phyloP scores from a whole-genome alignment of 164 flowering plant genomes.

The Tetracentron sinense region DNA sequence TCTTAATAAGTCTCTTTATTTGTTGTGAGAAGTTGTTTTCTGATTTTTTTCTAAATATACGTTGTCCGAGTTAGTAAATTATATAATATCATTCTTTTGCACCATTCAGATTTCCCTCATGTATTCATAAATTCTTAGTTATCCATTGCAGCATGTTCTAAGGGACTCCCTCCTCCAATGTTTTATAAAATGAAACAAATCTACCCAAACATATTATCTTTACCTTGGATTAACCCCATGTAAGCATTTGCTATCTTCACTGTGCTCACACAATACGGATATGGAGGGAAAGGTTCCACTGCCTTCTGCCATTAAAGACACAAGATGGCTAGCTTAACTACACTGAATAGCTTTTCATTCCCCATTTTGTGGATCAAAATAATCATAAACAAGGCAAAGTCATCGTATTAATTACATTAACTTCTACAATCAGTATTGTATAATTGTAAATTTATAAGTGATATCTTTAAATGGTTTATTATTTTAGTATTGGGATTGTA shows the following conservation, averaged over 20 bases:
- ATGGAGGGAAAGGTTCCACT: slow-evolving; percentile 4
- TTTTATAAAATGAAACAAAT: slow-evolving; percentile 68
- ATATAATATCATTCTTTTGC: too few species aligned
- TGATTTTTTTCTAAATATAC: background rate
- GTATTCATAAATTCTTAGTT: slow-evolving; percentile 5
- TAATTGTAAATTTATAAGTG: too few species aligned
- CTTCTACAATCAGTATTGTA: too few species aligned
- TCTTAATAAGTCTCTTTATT: too few species aligned
- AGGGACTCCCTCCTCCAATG: slow-evolving; percentile 72
- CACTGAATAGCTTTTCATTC: too few species aligned
- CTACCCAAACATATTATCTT: slow-evolving; percentile 62
- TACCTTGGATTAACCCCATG: slow-evolving; percentile 70
- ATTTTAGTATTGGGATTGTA: too few species aligned
- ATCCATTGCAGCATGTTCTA: slow-evolving; percentile 75
- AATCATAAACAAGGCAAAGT: too few species aligned
- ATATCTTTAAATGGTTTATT: too few species aligned
- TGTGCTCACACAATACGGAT: background rate
- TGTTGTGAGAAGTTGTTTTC: background rate
- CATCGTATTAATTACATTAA: too few species aligned
- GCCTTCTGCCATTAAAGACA: slow-evolving; percentile 5
- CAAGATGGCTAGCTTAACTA: slow-evolving; percentile 10
- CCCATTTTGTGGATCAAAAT: too few species aligned
- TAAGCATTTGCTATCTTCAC: slow-evolving; percentile 25
- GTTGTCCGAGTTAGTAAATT: background rate
- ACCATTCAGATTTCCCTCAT: background rate